Evolutionary conservation across 768 basidiomycete species (phyloP).

Genomic region (Cytidiella melzeri): DNA sequence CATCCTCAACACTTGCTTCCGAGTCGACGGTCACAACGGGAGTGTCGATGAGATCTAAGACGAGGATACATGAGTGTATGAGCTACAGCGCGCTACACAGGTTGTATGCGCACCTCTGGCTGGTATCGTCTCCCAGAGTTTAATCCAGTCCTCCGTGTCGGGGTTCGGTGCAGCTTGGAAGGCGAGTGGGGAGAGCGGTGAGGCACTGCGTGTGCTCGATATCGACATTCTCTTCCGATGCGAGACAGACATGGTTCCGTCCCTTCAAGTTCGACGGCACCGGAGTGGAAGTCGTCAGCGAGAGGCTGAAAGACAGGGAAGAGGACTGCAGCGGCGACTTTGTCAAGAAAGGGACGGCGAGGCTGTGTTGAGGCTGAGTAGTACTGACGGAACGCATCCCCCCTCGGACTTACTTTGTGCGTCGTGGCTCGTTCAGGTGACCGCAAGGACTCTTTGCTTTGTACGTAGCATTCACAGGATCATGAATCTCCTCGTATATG

Average conservation of each 20-base stretch:
- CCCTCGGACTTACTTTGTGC: neutral
- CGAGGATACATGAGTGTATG: conserved; percentile 1
- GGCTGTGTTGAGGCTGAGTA: neutral
- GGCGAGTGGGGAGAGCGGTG: conserved; percentile 19
- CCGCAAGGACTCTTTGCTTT: neutral
- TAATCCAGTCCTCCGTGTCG: conserved; percentile 48
- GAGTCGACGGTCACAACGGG: conserved; percentile 60
- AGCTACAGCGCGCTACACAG: neutral
- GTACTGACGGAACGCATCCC: neutral
- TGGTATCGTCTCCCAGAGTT: conserved; percentile 47
- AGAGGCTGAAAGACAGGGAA: neutral
- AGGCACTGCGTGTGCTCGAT: conserved; percentile 23
- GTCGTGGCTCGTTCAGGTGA: neutral
- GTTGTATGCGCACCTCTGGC: conserved; percentile 47
- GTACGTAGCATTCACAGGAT: neutral
- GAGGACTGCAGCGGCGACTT: too few relatives aligned
- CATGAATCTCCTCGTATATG: neutral
- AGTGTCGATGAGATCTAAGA: conserved; percentile 62
- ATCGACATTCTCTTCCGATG: conserved; percentile 26
- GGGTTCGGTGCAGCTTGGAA: conserved; percentile 20
- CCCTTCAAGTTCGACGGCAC: neutral
- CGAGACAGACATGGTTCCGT: conserved; percentile 16
- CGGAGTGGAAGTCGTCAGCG: neutral
- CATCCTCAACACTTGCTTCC: conserved; percentile 75
- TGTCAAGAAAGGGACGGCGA: too few relatives aligned